phyloP scores from a whole-genome alignment of 257 asterid genomes.

The Cordia subcordata region DNA sequence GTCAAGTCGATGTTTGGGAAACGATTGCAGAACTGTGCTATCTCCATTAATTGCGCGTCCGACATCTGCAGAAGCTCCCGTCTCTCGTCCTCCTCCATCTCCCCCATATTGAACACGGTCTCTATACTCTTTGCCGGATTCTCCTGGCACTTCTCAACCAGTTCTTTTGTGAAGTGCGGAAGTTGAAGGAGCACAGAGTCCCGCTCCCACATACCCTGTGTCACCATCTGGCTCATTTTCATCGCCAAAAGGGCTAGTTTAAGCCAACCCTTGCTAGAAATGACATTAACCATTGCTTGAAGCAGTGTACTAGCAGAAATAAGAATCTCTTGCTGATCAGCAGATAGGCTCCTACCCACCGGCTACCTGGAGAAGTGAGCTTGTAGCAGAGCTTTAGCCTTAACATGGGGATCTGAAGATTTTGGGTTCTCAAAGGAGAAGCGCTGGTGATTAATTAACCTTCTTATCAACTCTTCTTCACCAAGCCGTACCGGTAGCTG shows the following conservation, averaged over 20 bases:
- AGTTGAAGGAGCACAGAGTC: constrained; percentile 39
- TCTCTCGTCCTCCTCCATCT: constrained; percentile 39
- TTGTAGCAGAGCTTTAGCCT: constrained; percentile 38
- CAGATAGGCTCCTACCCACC: constrained; percentile 28
- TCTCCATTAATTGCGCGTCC: constrained; percentile 26
- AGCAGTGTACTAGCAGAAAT: constrained; percentile 29
- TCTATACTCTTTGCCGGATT: constrained; percentile 34
- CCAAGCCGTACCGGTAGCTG: constrained; percentile 36
- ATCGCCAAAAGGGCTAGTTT: constrained; percentile 33
- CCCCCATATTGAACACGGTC: constrained; percentile 33
- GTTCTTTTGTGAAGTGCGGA: constrained; percentile 38
- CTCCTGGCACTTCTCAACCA: constrained; percentile 34
- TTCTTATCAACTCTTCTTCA: constrained; percentile 37
- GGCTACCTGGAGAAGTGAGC: constrained; percentile 36
- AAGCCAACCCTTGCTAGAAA: constrained; percentile 40
- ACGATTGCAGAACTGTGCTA: constrained; percentile 35
- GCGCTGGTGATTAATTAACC: constrained; percentile 36
- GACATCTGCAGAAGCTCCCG: constrained; percentile 37
- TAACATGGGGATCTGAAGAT: constrained; percentile 32
- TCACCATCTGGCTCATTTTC: constrained; percentile 43
- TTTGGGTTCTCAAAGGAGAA: constrained; percentile 32
- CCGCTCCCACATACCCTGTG: constrained; percentile 41
- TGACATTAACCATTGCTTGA: constrained; percentile 43
- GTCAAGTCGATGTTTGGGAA: constrained; percentile 35
- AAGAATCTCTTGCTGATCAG: constrained; percentile 35